Base-by-base conservation (phyloP, 192 early-diverging fungal genomes). In the Entomortierella lignicola region DNA sequence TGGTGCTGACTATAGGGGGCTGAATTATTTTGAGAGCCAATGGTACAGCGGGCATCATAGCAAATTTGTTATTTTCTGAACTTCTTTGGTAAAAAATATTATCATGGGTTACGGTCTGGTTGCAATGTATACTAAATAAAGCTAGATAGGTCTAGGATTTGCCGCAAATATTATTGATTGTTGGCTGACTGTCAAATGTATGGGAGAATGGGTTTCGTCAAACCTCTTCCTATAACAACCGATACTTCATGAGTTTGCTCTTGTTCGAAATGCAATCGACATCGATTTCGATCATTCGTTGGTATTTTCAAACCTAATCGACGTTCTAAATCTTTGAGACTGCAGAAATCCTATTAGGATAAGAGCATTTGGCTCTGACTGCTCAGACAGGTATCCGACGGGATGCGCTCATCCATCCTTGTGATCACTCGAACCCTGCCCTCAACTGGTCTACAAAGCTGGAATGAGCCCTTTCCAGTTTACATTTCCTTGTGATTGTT, bases 301-400 rank as follows among this genome's bases (percentile, higher is more conserved):
- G 44, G 44, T 12, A 32, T 56, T 31, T 32, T 29, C 29, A 56
- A 56, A 32, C 55, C 25, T 59, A 59, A 59, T 59, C 32, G 57
- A 59, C 20, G 57, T 42, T 59, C 21, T 15, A 47, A 47, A 31
- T n/a, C n/a, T n/a, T n/a, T n/a, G n/a, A n/a, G n/a, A n/a, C n/a
- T n/a, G n/a, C n/a, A n/a, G n/a, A n/a, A n/a, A n/a, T n/a, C n/a
- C n/a, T n/a, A 18, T 32, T 27, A 25, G 55, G 30, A 30, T 25
- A 18, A 54, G 52, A 54, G 27, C 52, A 54, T 47, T 20, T 47
- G 12, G 44, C 44, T 47, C 44, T 4, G 44, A 47, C 2, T 2
- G 44, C 44, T 47, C 44, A 20, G 20, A n/a, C n/a, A n/a, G n/a
- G 44, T 15, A 15, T 47, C 44, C 15, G 2, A 12, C 6, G 13